Conservation (phyloP, 495 filamentous ascomycete species). For the Penicillium flavigenum region DNA sequence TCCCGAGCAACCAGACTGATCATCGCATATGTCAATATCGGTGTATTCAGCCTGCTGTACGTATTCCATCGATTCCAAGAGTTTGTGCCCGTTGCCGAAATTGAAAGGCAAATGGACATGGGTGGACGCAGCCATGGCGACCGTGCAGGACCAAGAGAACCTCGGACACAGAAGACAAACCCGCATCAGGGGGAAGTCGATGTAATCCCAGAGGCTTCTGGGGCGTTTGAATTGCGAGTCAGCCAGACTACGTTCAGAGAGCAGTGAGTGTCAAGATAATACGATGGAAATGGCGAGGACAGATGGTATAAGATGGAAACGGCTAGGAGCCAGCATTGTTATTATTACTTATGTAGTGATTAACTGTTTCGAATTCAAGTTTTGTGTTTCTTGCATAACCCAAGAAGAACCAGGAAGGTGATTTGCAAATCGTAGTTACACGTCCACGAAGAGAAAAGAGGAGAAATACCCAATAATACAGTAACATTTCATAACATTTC, state of each 20-base stretch:
- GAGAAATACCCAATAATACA: not conserved
- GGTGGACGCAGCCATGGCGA: not conserved
- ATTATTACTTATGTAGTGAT: too few species aligned
- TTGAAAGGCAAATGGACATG: constrained; percentile 7
- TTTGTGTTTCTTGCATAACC: too few species aligned
- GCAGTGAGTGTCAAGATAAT: not conserved
- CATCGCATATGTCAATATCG: constrained; percentile 60
- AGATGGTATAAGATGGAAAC: not conserved
- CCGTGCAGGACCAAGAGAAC: not conserved
- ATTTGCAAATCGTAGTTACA: too few species aligned
- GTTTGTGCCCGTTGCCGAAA: constrained; percentile 8
- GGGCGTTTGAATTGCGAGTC: constrained; percentile 6
- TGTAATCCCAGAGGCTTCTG: not conserved
- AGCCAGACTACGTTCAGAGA: constrained; percentile 15
- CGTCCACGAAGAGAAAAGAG: too few species aligned
- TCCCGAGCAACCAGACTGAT: constrained; percentile 46
- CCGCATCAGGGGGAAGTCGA: not conserved
- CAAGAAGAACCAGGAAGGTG: too few species aligned
- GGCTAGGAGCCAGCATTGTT: not conserved
- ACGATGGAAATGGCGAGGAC: not conserved
- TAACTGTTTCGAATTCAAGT: too few species aligned
- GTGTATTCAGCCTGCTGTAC: constrained; percentile 52
- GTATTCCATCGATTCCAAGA: constrained; percentile 18
- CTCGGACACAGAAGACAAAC: not conserved
- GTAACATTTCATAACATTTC: not conserved